Evolutionary conservation across 768 basidiomycete genomes (phyloP), one percentile per base, ranked within the genome.

Genomic region (Lyophyllum semitale): DNA sequence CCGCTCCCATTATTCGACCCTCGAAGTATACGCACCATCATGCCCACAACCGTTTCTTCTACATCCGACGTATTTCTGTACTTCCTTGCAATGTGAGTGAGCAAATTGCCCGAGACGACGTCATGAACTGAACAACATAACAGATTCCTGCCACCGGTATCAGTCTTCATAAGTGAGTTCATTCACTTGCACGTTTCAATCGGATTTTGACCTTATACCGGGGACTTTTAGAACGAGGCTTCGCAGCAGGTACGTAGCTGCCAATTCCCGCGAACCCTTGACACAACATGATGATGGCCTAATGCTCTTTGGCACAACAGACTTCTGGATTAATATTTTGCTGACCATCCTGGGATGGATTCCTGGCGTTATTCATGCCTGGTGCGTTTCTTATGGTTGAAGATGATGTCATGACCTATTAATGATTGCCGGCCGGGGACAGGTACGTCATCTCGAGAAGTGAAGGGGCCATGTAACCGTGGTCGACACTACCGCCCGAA

Each of bases 341-440:
- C 62, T 78, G 4, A 69, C 66, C 56, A 65, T 80, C 29, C 65
- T 82, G 8, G 78, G 78, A 30, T 82, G 79, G 80, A 75, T 83
- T 48, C 81, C 81, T 11, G 81, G 79, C 26, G 71, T 80, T 8
- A 64, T 82, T 44, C 81, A 84, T 60, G 78, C 80, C 18, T 81
- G 77, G 80, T 80, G 33, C 25, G 70, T 60, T 29, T 27, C 23
- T 7, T 22, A 44, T 3, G 41, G 11, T 12, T 11, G 18, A 22
- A 23, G 23, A 25, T 17, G 18, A 23, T 12, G 5, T 45, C 18
- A 30, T 32, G 25, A n/a, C 33, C 7, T 56, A 5, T n/a, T 11
- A 20, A 38, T 38, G n/a, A 6, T 35, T 12, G 18, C 17, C 17
- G 4, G 2, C n/a, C 13, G 27, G 15, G 18, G 4, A 11, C 25